Evolutionary conservation across 306 rosid genomes (phyloP).

Genomic region (Rosa multiflora): DNA sequence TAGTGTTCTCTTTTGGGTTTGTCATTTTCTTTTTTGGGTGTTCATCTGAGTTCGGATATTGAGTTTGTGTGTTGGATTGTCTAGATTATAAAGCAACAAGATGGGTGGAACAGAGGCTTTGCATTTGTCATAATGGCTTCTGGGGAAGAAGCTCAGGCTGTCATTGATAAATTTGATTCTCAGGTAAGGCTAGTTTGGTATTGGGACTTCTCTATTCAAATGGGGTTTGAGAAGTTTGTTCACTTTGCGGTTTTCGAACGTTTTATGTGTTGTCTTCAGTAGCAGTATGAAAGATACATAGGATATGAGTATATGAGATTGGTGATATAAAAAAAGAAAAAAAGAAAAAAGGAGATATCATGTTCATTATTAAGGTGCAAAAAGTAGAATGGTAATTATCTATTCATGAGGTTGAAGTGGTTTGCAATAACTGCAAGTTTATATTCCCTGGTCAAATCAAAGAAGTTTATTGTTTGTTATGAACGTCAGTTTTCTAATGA

Average conservation of each 20-base stretch:
- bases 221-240: neutral
- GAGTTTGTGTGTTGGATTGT: neutral
- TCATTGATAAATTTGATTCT: no score
- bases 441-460: conserved; percentile 1
- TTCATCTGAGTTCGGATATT: conserved; percentile 5
- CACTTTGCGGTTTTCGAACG: neutral
- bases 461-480: conserved; percentile 17
- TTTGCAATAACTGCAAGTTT: conserved; percentile 1
- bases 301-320: neutral
- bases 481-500: neutral
- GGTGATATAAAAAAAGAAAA: neutral
- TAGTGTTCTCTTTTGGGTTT: conserved; percentile 1
- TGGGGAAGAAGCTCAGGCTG: conserved; percentile 68
- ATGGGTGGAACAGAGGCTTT: conserved; percentile 69
- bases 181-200: conserved; percentile 43
- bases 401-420: neutral
- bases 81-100: conserved; percentile 66
- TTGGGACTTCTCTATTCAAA: neutral
- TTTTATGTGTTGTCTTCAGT: neutral
- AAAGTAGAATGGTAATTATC: neutral
- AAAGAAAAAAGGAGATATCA: no score
- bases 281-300: neutral
- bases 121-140: conserved; percentile 82
- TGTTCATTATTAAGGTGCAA: neutral
- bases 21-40: neutral